Evolutionary conservation across 2,329 filamentous ascomycete genomes (phyloP).

Genomic region (Fusarium kyushuense): DNA sequence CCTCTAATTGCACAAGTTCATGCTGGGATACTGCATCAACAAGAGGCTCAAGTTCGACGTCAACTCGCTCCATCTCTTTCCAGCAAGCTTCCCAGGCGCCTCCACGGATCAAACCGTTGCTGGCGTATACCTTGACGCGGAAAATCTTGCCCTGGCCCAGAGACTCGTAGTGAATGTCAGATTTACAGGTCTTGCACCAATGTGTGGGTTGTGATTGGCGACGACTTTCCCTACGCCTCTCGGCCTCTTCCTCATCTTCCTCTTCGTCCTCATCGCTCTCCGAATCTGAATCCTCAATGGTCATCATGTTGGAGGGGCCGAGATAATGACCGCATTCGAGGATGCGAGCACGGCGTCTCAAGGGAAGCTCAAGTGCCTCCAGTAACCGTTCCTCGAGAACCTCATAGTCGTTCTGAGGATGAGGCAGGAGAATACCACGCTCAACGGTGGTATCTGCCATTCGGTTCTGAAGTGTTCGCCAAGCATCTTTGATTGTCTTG

Average conservation of each 20-base stretch:
- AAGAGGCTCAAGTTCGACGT: conserved; percentile 88
- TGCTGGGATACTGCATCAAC: conserved; percentile 70
- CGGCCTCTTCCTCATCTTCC: conserved; percentile 48
- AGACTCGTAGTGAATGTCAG: conserved; percentile 66
- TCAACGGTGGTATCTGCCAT: conserved; percentile 79
- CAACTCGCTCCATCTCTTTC: conserved; percentile 98
- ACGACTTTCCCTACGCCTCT: conserved; percentile 44
- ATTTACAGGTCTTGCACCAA: conserved; percentile 69
- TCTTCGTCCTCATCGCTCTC: conserved; percentile 62
- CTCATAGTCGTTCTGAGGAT: conserved; percentile 84
- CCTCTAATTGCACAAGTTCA: conserved; percentile 69
- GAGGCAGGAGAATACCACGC: conserved; percentile 79
- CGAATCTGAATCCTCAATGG: conserved; percentile 57
- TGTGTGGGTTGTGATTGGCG: conserved; percentile 56
- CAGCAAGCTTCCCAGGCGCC: conserved; percentile 94
- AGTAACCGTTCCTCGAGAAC: conserved; percentile 81
- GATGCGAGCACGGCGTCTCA: conserved; percentile 73
- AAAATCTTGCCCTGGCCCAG: conserved; percentile 71
- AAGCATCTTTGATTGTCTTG: conserved; percentile 70
- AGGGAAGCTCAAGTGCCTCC: conserved; percentile 78
- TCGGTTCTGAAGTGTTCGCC: conserved; percentile 76
- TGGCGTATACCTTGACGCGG: conserved; percentile 89
- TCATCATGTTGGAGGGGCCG: conserved; percentile 66
- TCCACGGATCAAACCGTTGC: conserved; percentile 91
- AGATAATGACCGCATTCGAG: conserved; percentile 83